These are phyloP conservation scores for Penicillium soppii DNA, from an alignment of 495 filamentous ascomycete genomes.

Conservation along the genomic window DNA sequence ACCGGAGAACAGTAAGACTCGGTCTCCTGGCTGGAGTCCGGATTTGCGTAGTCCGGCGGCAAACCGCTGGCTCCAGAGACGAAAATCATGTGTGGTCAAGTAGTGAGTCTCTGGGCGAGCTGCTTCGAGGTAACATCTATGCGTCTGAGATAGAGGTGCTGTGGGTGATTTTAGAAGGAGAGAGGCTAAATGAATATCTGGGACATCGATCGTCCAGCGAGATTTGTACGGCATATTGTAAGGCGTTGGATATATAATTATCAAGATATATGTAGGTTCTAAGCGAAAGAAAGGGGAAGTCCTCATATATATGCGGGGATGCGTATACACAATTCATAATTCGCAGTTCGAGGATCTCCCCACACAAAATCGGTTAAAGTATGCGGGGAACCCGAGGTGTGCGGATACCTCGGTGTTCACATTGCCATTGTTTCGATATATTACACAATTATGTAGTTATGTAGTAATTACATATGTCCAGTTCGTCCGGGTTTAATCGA, in stretches of 20 bases:
- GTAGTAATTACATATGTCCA: too few relatives aligned
- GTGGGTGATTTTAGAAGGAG: constrained; percentile 50
- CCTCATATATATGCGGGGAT: not conserved
- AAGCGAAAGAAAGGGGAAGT: not conserved
- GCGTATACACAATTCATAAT: not conserved
- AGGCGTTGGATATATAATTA: not conserved
- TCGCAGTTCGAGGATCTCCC: constrained; percentile 13
- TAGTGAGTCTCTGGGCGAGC: constrained; percentile 54
- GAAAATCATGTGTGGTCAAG: constrained; percentile 58
- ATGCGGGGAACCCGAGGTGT: constrained; percentile 18
- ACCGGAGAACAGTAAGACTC: constrained; percentile 69
- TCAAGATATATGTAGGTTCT: not conserved
- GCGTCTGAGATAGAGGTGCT: constrained; percentile 40
- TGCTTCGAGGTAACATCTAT: constrained; percentile 52
- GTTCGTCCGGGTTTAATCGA: too few relatives aligned
- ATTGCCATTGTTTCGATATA: not conserved
- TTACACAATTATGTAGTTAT: not conserved
- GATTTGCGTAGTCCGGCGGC: constrained; percentile 65
- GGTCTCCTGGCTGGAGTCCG: constrained; percentile 67
- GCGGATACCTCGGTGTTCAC: not conserved
- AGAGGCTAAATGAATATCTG: constrained; percentile 48
- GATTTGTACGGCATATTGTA: constrained; percentile 54
- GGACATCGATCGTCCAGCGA: constrained; percentile 47
- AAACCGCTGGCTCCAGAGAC: constrained; percentile 68
- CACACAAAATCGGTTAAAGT: constrained; percentile 30